Conservation (phyloP, 805 yeast genomes). For the Starmera amethionina region DNA sequence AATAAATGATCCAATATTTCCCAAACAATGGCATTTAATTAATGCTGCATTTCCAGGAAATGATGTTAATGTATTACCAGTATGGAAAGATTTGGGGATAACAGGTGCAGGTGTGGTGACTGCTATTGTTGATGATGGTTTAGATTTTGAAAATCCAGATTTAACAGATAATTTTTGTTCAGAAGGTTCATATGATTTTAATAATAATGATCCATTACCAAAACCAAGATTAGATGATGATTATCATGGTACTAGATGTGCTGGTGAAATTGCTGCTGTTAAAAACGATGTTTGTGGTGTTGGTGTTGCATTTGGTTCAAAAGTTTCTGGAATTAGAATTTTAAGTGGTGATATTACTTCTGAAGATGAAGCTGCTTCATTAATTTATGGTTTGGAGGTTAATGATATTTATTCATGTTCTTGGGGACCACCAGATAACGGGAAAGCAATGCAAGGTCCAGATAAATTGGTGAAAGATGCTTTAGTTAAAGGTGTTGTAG, state of each 20-base stretch:
- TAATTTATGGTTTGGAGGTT: conserved; percentile 67
- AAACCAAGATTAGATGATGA: conserved; percentile 75
- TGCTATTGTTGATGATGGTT: conserved; percentile 91
- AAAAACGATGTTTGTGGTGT: conserved; percentile 84
- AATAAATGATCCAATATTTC: conserved; percentile 78
- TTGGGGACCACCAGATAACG: conserved; percentile 98
- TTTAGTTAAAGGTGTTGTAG: conserved; percentile 69
- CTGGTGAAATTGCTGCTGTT: conserved; percentile 91
- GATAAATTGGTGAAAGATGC: conserved; percentile 71
- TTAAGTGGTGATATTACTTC: conserved; percentile 70
- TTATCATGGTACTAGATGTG: conserved; percentile 94
- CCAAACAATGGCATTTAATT: conserved; percentile 85
- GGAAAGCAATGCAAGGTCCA: conserved; percentile 79
- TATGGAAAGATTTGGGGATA: conserved; percentile 65
- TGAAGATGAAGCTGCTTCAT: conserved; percentile 86
- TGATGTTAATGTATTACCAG: conserved; percentile 78
- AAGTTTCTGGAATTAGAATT: conserved; percentile 85
- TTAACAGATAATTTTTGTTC: conserved; percentile 55
- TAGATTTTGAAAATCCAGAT: conserved; percentile 75
- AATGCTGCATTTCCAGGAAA: conserved; percentile 66
- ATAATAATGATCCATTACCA: conserved; percentile 65
- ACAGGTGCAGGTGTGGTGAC: conserved; percentile 78
- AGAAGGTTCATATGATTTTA: conserved; percentile 91
- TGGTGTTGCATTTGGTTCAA: conserved; percentile 86
- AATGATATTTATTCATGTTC: conserved; percentile 95